These are phyloP conservation scores for Massariosphaeria phaeospora DNA, from an alignment of 495 filamentous ascomycete species.

Conservation along the genomic window DNA sequence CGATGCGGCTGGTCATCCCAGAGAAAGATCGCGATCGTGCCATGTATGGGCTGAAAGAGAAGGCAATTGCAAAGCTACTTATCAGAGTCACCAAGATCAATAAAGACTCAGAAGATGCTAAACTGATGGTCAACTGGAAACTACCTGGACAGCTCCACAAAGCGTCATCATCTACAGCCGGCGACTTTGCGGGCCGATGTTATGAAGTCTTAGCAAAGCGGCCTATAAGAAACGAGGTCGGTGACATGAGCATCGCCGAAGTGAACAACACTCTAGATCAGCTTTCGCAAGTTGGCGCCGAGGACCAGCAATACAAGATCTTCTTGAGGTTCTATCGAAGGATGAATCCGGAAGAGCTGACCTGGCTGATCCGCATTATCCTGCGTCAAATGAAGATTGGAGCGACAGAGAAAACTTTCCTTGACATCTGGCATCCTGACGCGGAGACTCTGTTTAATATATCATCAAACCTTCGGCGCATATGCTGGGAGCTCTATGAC, in stretches of 20 bases:
- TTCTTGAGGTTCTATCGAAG: constrained; percentile 75
- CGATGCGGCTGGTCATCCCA: constrained; percentile 84
- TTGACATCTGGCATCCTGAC: constrained; percentile 90
- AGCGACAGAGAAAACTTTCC: constrained; percentile 86
- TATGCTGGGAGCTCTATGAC: constrained; percentile 93
- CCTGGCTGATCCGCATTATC: constrained; percentile 93
- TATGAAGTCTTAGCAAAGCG: constrained; percentile 82
- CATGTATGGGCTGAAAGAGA: constrained; percentile 95
- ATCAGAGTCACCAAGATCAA: constrained; percentile 91
- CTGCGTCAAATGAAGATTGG: constrained; percentile 97
- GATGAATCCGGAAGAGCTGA: constrained; percentile 91
- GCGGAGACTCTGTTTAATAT: constrained; percentile 86
- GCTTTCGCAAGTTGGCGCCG: constrained; percentile 67
- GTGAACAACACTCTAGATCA: constrained; percentile 84
- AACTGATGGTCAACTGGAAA: constrained; percentile 87
- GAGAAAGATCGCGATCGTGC: constrained; percentile 89
- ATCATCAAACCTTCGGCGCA: constrained; percentile 79
- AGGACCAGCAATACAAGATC: constrained; percentile 75
- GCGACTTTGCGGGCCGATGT: constrained; percentile 87
- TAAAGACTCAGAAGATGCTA: constrained; percentile 82
- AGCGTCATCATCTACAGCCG: constrained; percentile 59
- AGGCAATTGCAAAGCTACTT: constrained; percentile 77
- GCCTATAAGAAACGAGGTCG: constrained; percentile 66
- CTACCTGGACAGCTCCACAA: constrained; percentile 60
- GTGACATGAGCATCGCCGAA: constrained; percentile 76